Base-by-base conservation (phyloP, 805 yeast species). In the Blastobotrys robertii region DNA sequence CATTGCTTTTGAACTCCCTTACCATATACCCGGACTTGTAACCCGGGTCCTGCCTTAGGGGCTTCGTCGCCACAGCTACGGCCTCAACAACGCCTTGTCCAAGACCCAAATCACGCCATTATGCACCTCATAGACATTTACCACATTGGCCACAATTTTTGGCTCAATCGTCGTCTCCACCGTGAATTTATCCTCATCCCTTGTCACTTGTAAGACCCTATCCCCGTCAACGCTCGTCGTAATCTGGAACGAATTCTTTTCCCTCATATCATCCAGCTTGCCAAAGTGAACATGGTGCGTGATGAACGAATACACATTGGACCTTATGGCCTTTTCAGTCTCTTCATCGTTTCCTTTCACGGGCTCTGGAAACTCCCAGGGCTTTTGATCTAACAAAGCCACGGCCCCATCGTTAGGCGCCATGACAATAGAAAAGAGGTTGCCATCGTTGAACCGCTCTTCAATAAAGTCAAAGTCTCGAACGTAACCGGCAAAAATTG, bases 291-390 rank as follows among this genome's bases (percentile, higher is more conserved):
- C 63, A 58, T 85, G 95, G 33, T 79, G 72, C 45, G 72, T 66
- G 25, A 84, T 69, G 52, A 82, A 85, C 46, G 66, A 65, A 42
- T 69, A 59, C 30, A 81, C 60, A 58, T 85, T 85, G 11, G 64
- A 54, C 14, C 64, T 57, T 4, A 77, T 70, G 0, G 70, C 63
- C 28, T 64, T 59, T 43, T 79, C 86, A 37, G 72, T 69, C 15
- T 68, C 66, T 38, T 59, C 57, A 31, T 69, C 70, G 19, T 59
- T 55, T 15, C 43, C 32, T 56, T 53, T 34, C 15, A 66, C 67
- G 11, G 76, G 65, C 4, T 66, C 53, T 6, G 94, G 94, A 59
- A 81, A 85, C 56, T 81, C 80, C 95, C 94, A 86, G 14, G 95
- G 95, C 58, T 84, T 85, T 43, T 58, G 44, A 3, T 60, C 9